Conservation (phyloP, 2,329 filamentous ascomycete species). For the Hypomyces perniciosus region DNA sequence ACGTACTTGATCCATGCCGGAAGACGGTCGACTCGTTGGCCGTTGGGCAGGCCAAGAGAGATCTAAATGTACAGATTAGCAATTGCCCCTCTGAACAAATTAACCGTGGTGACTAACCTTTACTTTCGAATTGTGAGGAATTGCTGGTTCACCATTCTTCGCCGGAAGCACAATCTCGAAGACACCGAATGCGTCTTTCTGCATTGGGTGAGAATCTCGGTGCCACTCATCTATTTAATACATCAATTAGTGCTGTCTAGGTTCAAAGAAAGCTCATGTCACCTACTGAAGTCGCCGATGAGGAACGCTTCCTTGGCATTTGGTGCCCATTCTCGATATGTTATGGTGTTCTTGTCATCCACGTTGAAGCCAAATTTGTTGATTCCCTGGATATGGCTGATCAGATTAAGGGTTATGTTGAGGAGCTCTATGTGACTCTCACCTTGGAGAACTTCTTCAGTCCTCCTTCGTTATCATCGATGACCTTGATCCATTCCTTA, state of each 20-base stretch:
- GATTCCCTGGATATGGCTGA: constrained; percentile 55
- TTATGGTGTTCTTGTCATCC: constrained; percentile 73
- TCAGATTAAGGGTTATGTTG: constrained; percentile 18
- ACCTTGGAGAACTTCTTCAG: constrained; percentile 87
- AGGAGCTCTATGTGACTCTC: background rate
- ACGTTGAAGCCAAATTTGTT: constrained; percentile 85
- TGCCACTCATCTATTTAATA: constrained; percentile 70
- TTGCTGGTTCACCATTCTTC: constrained; percentile 66
- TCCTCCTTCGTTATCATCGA: constrained; percentile 80
- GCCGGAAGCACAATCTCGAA: constrained; percentile 78
- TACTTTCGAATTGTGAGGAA: constrained; percentile 90
- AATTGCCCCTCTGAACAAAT: background rate
- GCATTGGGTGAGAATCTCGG: constrained; percentile 77
- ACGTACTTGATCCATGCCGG: constrained; percentile 98
- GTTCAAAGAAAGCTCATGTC: background rate
- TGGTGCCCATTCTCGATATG: constrained; percentile 94
- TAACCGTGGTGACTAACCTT: constrained; percentile 55
- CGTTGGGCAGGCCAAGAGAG: constrained; percentile 71
- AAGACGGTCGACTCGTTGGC: constrained; percentile 78
- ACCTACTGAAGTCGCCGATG: constrained; percentile 88
- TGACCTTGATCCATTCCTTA: constrained; percentile 78
- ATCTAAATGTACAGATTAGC: constrained; percentile 49
- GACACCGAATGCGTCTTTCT: constrained; percentile 74
- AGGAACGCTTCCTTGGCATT: constrained; percentile 80
- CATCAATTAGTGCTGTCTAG: constrained; percentile 22